These are phyloP conservation scores for Moringa oleifera DNA, from an alignment of 345 rosid species.

Conservation along the genomic window DNA sequence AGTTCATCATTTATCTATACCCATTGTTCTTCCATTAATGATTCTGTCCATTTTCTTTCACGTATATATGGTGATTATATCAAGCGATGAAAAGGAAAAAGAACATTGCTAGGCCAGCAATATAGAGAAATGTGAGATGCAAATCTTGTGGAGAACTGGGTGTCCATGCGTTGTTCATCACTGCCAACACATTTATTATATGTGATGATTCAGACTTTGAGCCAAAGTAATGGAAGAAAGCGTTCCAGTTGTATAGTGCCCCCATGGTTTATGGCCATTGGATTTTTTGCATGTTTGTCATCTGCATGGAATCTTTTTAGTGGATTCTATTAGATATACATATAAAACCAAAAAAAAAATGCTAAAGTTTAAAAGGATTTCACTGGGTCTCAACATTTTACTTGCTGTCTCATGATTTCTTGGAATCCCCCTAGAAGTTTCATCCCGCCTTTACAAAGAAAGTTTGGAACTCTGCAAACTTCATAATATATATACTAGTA, in stretches of 20 bases:
- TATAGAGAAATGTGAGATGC: too few relatives aligned
- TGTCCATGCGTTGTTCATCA: slow-evolving; percentile 15
- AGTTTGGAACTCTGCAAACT: too few relatives aligned
- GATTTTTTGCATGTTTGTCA: slow-evolving; percentile 11
- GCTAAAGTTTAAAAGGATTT: too few relatives aligned
- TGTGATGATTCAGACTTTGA: slow-evolving; percentile 12
- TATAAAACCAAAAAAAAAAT: background rate
- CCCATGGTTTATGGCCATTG: slow-evolving; percentile 6
- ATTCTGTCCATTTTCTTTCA: background rate
- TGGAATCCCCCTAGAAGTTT: too few relatives aligned
- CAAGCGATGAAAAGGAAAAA: too few relatives aligned
- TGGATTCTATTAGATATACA: slow-evolving; percentile 4
- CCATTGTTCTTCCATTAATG: background rate
- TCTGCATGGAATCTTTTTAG: slow-evolving; percentile 7
- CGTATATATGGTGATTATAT: background rate
- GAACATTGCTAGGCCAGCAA: too few relatives aligned
- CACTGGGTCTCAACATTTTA: too few relatives aligned
- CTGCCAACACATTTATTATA: slow-evolving; percentile 11
- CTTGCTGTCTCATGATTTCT: too few relatives aligned
- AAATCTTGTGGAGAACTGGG: too few relatives aligned
- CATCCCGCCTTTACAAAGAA: too few relatives aligned
- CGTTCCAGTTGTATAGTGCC: too few relatives aligned
- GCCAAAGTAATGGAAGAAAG: slow-evolving; percentile 1
- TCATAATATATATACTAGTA: too few relatives aligned
- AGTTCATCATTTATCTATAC: background rate